Evolutionary conservation across 257 asterid species (phyloP).

Genomic region (Ilex asprella): DNA sequence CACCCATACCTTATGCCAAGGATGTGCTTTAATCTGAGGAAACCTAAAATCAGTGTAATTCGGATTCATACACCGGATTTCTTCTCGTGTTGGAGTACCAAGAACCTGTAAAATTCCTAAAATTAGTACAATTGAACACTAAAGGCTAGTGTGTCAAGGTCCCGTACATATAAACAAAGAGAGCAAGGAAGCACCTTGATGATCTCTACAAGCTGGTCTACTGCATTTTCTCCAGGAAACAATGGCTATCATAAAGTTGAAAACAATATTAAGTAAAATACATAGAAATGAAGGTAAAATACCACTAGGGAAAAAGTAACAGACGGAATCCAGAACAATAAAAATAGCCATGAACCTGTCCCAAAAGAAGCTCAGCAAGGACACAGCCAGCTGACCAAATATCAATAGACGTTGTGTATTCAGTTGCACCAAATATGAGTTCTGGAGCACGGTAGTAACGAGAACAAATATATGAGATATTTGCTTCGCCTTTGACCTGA

Average conservation of each 20-base stretch:
- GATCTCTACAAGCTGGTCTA: constrained; percentile 91
- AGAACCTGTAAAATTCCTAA: constrained; percentile 48
- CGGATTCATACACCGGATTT: constrained; percentile 91
- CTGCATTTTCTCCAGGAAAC: constrained; percentile 95
- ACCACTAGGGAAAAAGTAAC: not conserved
- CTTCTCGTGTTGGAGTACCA: constrained; percentile 96
- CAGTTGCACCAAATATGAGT: constrained; percentile 89
- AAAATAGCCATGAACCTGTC: constrained; percentile 50
- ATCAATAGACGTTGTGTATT: constrained; percentile 70
- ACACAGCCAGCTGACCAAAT: constrained; percentile 96
- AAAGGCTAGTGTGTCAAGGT: not conserved
- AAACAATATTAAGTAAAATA: not conserved
- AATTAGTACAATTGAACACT: constrained; percentile 18
- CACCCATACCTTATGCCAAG: constrained; percentile 74
- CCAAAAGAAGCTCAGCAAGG: constrained; percentile 88
- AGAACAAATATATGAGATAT: constrained; percentile 87
- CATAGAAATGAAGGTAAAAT: constrained; percentile 1
- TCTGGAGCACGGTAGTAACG: constrained; percentile 95
- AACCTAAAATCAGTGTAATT: constrained; percentile 84
- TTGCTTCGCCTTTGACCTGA: constrained; percentile 86
- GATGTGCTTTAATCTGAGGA: constrained; percentile 92
- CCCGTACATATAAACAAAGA: constrained; percentile 1
- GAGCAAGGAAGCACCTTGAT: constrained; percentile 52
- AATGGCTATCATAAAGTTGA: constrained; percentile 47
- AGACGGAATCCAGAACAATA: constrained; percentile 2